phyloP scores from a whole-genome alignment of 371 early-diverging fungal genomes.

The Rhizopus sp. region DNA sequence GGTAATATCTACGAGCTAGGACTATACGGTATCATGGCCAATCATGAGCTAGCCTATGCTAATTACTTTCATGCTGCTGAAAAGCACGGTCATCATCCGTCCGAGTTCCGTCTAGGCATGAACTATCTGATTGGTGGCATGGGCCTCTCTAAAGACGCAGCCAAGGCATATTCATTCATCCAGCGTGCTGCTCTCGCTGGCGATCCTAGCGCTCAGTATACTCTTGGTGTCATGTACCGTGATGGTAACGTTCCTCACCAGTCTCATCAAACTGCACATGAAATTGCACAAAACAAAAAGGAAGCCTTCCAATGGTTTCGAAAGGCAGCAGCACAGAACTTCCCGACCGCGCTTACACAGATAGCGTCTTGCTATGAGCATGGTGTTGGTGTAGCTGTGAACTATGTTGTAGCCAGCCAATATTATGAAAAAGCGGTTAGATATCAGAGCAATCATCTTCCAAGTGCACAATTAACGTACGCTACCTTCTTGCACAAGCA shows the following conservation, averaged over 20 bases:
- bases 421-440: constrained; percentile 70
- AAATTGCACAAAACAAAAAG: constrained; percentile 17
- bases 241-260: constrained; percentile 27
- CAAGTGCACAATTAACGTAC: constrained; percentile 47
- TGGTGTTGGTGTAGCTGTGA: constrained; percentile 66
- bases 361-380: constrained; percentile 71
- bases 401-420: constrained; percentile 46
- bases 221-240: constrained; percentile 46
- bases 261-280: not conserved
- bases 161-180: constrained; percentile 35
- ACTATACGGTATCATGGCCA: constrained; percentile 22
- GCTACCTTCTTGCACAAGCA: constrained; percentile 40
- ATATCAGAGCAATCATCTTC: constrained; percentile 37
- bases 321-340: constrained; percentile 60
- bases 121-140: constrained; percentile 38
- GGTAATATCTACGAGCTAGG: constrained; percentile 47
- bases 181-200: constrained; percentile 38
- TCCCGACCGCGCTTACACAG: constrained; percentile 68
- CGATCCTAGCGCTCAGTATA: constrained; percentile 42
- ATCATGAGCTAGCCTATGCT: constrained; percentile 24
- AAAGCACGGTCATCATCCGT: constrained; percentile 7
- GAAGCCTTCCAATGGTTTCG: constrained; percentile 67
- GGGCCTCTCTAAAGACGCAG: constrained; percentile 28
- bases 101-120: constrained; percentile 34
- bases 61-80: constrained; percentile 42